Evolutionary conservation across 108 stramenopile species (phyloP), one percentile per base, ranked within the genome.

Genomic region (Skeletonema potamos): DNA sequence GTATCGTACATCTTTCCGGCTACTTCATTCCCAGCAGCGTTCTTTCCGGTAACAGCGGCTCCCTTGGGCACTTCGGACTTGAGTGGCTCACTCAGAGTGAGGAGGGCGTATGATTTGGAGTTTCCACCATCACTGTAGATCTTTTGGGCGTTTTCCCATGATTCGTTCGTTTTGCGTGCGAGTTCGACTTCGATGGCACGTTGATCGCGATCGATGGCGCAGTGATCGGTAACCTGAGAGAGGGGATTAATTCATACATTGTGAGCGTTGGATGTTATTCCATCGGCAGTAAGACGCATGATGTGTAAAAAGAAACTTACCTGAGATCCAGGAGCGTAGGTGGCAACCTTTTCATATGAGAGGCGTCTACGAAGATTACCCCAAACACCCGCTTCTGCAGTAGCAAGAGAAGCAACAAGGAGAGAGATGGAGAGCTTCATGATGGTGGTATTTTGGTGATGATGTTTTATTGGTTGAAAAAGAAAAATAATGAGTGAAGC

Each of bases 141-240:
- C 8, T 58, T 26, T 11, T 48, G 34, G 4, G 93, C 90, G 22
- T 37, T 32, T 2, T 39, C 67, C 59, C 82, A 86, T 17, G 81
- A 62, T 26, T 67, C 76, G 12, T 54, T 36, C 11, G 76, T 82
- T 2, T 39, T 32, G 17, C 32, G 11, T 6, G 64, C 76, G 6
- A 90, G 73, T n/a, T 64, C 60, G 10, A 32, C 54, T 30, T 89
- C 87, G 28, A 94, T 88, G 12, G 74, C 84, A 27, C 30, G 44
- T 82, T 91, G 89, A 74, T 94, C 93, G 10, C 84, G 72, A 69
- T 91, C 93, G 62, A 94, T 82, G 22, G 88, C 83, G 44, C 66
- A 70, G 76, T 91, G 82, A 29, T 77, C 70, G n/a, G 63, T 66
- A 11, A 82, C 76, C 66, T 81, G 54, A 54, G 1, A 22, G 26